Base-by-base conservation (phyloP, 306 rosid species). In the Cucumis cinereus region DNA sequence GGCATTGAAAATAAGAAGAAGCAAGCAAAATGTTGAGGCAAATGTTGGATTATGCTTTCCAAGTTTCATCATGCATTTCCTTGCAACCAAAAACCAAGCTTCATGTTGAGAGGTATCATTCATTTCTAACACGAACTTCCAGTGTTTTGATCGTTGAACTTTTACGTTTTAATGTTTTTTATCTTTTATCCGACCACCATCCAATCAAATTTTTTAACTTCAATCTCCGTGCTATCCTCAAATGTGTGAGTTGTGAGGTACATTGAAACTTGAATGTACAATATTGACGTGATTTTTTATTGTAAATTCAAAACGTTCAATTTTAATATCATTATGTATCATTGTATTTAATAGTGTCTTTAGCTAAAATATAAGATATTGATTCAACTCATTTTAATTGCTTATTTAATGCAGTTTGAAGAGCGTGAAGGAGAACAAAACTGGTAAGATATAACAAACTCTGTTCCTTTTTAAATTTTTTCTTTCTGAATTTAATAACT, bases 51-150 rank as follows among this genome's bases (percentile, higher is more conserved):
- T 16, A 50, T 43, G 74, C 20, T 43, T 43, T 67, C 11, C 73
- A 67, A 40, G 54, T 20, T 41, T 13, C 73, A 20, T 67, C 73
- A 67, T 67, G 73, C 73, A 67, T 11, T 22, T 67, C 73, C 71
- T 19, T n/a, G 72, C 50, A 36, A 4, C 49, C 53, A 20, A 69
- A 45, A 23, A 2, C 33, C 36, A 68, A 36, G 15, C 50, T 41
- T 64, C 28, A 10, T 36, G 2, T 64, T 64, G 19, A 66, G 40
- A 66, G 73, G 73, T 66, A 3, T 0, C 6, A 1, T 22, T 66
- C 73, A n/a, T 66, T 64, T 64, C 8, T 16, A 17, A 35, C 28
- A 35, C 6, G 8, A 63, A 15, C 8, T 7, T 11, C 19, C 1
- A 7, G 0, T 61, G 14, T 28, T 60, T 61, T 60, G 17, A 11